Evolutionary conservation across 768 basidiomycete species (phyloP), one percentile per base, ranked within the genome.

Genomic region (Kwoniella sp.): DNA sequence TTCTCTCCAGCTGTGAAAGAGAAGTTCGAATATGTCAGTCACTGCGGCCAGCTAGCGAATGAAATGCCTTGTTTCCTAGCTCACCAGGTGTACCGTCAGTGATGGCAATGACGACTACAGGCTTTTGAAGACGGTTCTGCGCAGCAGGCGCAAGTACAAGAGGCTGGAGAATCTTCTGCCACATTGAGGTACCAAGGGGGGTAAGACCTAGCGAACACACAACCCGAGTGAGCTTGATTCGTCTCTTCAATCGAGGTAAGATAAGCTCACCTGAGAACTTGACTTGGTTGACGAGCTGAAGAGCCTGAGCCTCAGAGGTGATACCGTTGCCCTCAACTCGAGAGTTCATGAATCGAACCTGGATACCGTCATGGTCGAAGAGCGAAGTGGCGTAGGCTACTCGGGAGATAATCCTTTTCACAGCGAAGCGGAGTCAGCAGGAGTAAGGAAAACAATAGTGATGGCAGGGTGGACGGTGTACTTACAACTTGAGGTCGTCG

Each of bases 341-440:
- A 25, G 68, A 74, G 78, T 83, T 83, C 74, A 83, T 76, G 77
- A 82, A 83, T 55, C 82, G 71, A 53, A 82, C 77, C 50, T 80
- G 78, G 59, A 83, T 82, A 50, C 83, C 83, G 59, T 83, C 83
- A 15, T 77, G 71, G 71, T 82, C 82, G 68, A 81, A 81, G 38
- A 82, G 70, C 4, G 74, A 73, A 22, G 78, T 72, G 11, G 80
- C 82, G 55, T 71, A 82, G n/a, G 81, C 81, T 50, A 82, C 80
- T 59, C 81, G 67, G 26, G 74, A 75, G 26, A 81, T 55, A 67
- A 82, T 73, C 22, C 76, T 70, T 37, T 3, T 5, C 22, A 25
- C 1, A 20, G 20, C 25, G 38, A n/a, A n/a, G n/a, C n/a, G n/a
- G n/a, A n/a, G n/a, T n/a, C n/a, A n/a, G n/a, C n/a, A n/a, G 11